Percentiles rank a stretch among this genome's conserved stretches.
Conservation (phyloP, 306 rosid genomes). For the Lathyrus sativus region DNA sequence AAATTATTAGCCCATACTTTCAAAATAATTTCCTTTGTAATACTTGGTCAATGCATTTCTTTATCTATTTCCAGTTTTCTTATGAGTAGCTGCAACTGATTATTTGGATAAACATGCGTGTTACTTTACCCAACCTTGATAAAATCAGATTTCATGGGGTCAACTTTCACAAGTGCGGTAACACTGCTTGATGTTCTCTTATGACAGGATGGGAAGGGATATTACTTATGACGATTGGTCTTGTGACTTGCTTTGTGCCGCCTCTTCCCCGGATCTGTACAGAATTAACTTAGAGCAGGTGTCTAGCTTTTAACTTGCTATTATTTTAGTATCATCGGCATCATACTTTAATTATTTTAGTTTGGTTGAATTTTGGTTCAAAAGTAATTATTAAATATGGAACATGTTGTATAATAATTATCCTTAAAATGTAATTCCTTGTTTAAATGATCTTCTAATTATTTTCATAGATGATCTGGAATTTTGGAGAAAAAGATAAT, state of each 20-base stretch:
- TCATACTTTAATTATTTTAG: neutral
- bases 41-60: slow-evolving; percentile 13
- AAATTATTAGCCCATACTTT: neutral
- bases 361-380: slow-evolving; percentile 27
- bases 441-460: slow-evolving; percentile 6
- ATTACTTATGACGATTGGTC: slow-evolving; percentile 84
- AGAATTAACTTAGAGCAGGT: slow-evolving; percentile 95
- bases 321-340: neutral
- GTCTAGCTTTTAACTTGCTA: slow-evolving; percentile 25
- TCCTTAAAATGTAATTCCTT: slow-evolving; percentile 27
- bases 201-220: slow-evolving; percentile 91
- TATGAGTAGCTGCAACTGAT: slow-evolving; percentile 22
- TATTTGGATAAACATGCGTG: slow-evolving; percentile 10
- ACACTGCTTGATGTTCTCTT: slow-evolving; percentile 31
- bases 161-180: slow-evolving; percentile 6
- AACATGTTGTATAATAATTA: neutral
- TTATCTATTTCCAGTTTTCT: slow-evolving; percentile 12
- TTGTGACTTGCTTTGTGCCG: slow-evolving; percentile 96
- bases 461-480: slow-evolving; percentile 5
- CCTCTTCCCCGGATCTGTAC: slow-evolving; percentile 88
- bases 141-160: neutral
- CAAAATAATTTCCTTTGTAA: slow-evolving; percentile 3
- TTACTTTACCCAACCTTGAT: slow-evolving; percentile 7
- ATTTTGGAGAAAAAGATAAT: neutral
- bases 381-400: neutral